Percentiles rank a stretch among this genome's conserved stretches.
Conservation (phyloP, 495 filamentous ascomycete species). For the Aspergillus leporis region DNA sequence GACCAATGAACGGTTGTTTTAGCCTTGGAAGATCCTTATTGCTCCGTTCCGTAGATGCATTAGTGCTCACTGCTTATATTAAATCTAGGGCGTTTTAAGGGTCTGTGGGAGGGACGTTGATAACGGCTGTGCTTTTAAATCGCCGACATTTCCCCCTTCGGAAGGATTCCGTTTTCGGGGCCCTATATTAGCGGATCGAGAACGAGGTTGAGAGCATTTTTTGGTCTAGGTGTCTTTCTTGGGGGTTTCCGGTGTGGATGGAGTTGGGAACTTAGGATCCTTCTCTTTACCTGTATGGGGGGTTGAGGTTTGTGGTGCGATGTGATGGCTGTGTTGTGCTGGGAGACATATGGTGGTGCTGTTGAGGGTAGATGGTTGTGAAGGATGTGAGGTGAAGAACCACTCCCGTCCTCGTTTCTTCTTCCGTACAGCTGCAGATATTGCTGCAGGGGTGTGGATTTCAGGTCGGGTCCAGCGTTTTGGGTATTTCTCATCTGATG, state of each 20-base stretch:
- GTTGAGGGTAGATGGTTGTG: neutral
- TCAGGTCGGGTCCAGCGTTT: neutral
- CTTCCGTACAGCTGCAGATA: neutral
- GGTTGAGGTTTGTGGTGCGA: neutral
- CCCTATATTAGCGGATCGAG: neutral
- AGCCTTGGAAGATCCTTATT: neutral
- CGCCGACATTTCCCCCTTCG: slow-evolving; percentile 2
- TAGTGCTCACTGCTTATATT: neutral
- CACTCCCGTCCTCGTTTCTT: neutral
- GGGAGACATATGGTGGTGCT: neutral
- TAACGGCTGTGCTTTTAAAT: neutral
- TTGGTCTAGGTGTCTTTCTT: neutral
- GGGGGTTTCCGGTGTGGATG: neutral
- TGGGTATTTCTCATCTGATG: neutral
- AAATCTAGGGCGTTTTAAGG: neutral
- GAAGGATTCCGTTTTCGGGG: neutral
- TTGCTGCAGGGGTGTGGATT: neutral
- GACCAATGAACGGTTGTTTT: neutral
- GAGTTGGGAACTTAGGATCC: no score
- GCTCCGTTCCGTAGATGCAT: neutral
- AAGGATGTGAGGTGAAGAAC: neutral
- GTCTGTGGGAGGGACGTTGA: neutral
- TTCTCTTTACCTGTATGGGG: neutral
- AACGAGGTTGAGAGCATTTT: neutral
- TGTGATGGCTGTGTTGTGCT: neutral